phyloP scores from a whole-genome alignment of 2,329 filamentous ascomycete genomes.

The Penicillium fuscoglaucum region DNA sequence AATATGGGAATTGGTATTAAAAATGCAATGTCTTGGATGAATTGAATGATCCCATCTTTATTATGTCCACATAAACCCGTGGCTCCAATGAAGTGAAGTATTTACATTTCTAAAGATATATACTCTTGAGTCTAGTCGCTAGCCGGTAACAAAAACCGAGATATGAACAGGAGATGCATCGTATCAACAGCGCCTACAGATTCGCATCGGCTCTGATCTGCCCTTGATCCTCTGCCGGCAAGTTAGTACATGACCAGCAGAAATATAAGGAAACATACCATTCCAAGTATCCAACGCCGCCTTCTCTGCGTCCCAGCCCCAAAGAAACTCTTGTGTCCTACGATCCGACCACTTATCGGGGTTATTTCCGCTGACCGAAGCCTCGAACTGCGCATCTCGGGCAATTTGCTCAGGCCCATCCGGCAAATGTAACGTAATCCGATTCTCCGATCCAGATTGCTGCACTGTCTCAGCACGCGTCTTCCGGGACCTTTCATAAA shows the following conservation, averaged over 20 bases:
- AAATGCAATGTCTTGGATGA: constrained; percentile 5
- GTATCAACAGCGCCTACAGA: constrained; percentile 11
- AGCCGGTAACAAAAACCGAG: not conserved
- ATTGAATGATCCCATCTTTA: not conserved
- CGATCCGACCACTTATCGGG: constrained; percentile 68
- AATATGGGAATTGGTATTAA: constrained; percentile 12
- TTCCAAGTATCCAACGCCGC: constrained; percentile 34
- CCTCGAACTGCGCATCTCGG: constrained; percentile 42
- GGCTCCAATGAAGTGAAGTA: not conserved
- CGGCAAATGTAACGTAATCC: constrained; percentile 39
- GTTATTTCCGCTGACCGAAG: constrained; percentile 29
- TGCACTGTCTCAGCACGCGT: constrained; percentile 42
- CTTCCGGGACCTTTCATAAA: constrained; percentile 43
- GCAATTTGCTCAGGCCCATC: constrained; percentile 43
- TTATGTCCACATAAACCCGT: not conserved
- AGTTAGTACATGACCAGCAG: not conserved
- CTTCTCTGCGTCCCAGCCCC: constrained; percentile 42
- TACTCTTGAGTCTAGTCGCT: not conserved
- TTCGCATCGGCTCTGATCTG: constrained; percentile 15
- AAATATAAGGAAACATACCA: constrained; percentile 19
- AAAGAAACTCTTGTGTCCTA: constrained; percentile 57
- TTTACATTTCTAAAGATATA: constrained; percentile 9
- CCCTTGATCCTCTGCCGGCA: constrained; percentile 7
- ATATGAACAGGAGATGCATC: not conserved
- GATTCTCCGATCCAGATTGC: constrained; percentile 38